Base-by-base conservation (phyloP, 2,329 filamentous ascomycete species). In the Aciculosporium take region DNA sequence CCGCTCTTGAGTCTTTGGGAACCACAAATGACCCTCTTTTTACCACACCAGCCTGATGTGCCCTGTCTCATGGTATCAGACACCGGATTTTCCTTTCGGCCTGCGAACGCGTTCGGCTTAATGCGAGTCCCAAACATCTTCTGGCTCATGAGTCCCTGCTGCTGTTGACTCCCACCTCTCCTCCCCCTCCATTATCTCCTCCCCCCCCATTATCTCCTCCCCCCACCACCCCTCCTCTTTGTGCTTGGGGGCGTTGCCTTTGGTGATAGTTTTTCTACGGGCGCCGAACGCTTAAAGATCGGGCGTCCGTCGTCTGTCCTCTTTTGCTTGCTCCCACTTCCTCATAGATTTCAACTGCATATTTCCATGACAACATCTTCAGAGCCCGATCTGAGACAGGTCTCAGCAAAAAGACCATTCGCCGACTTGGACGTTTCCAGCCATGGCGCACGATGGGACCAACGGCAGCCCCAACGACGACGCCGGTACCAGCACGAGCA, bases 401-500 rank as follows among this genome's bases (percentile, higher is more conserved):
- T 53, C 49, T 53, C 48, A 52, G 48, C 38, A 31, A 39, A 39
- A 40, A 13, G 28, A 45, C 46, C 45, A 45, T 44, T 46, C 35
- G 46, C 29, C 36, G 38, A 45, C 32, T 47, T 49, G 40, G 40
- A 43, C 45, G 37, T 43, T 43, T 30, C 42, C 43, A 46, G 42
- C 43, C 45, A 51, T 51, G 48, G 47, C 49, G 39, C 41, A 43
- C 17, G 49, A 52, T 41, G 36, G 46, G 34, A 54, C 47, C 36
- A 54, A 50, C 44, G 55, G 53, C 44, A 57, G 49, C 44, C 50
- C 46, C 39, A 50, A 49, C 27, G 49, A 48, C 18, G 30, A n/a
- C 20, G 48, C 51, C 15, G 57, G 51, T 25, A 27, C 36, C 27
- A 36, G 36, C 53, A 54, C 48, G 49, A 30, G 25, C 25, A 41